Conservation (phyloP, 176 grass and related monocot species). For the Carex parvula region DNA sequence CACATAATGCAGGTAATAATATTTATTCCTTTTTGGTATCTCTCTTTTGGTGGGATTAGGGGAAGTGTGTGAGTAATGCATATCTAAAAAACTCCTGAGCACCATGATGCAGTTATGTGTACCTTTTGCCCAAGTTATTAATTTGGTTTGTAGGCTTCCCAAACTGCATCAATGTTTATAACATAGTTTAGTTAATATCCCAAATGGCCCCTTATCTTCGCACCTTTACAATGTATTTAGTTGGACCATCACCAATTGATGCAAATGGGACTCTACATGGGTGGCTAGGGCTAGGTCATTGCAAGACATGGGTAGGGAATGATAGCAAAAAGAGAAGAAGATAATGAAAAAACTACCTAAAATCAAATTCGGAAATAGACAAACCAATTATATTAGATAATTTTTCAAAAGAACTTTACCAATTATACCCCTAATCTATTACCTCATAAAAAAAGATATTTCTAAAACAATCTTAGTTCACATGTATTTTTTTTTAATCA, state of each 20-base stretch:
- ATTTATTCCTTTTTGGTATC: neutral
- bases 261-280: neutral
- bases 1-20: constrained; percentile 41
- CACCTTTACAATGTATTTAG: neutral
- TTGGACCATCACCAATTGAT: neutral
- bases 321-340: neutral
- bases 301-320: neutral
- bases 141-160: neutral
- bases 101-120: neutral
- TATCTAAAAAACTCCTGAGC: neutral
- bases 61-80: neutral
- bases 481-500: neutral
- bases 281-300: neutral
- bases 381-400: neutral
- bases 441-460: neutral
- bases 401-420: neutral
- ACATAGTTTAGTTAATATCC: neutral
- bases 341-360: neutral
- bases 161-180: constrained; percentile 2
- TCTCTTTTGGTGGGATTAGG: neutral
- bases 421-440: constrained; percentile 8
- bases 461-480: neutral
- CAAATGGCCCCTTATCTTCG: neutral
- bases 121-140: neutral
- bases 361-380: neutral